Base-by-base conservation (phyloP, 202 grass and related monocot species). In the Schoenoplectus tabernaemontani region DNA sequence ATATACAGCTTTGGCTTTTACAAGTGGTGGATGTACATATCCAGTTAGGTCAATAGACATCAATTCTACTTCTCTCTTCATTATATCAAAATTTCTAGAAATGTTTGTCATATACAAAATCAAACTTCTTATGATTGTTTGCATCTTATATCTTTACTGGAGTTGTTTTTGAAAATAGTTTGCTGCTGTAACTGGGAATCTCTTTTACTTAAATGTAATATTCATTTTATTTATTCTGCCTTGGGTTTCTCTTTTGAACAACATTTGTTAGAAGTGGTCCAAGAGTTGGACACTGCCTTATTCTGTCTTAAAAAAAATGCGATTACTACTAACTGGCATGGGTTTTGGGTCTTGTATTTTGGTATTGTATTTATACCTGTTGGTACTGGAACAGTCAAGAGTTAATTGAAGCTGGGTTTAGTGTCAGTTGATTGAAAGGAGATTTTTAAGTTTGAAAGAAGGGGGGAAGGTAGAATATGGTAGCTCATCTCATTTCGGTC, bases 1-100 rank as follows among this genome's bases (percentile, higher is more conserved):
- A 86, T 97, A 19, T 97, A 97, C 2, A 79, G 93, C 70, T 91
- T 93, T 47, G 87, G 93, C 17, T 81, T 97, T 8, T 93, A 88
- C 86, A 97, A 97, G 82, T 97, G 93, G 93, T 97, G 93, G 93
- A 91, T 67, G 85, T 93, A 90, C 41, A 86, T 97, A 85, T 90
- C 89, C 74, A 90, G 82, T 91, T 91, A 90, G 91, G 63, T 43
- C 34, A 30, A 41, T 82, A 4, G 57, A 53, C n/a, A 82, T 12
- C 39, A 32, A 65, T 39, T 57, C 43, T 44, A 44, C n/a, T 62
- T 33, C 38, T 39, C 60, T 82, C 9, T 82, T 70, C 36, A 39
- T 64, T 79, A 63, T 44, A 32, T 64, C 34, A 44, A 79, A 70
- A 67, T 36, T 39, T 50, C 78, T 64, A 65, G 78, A 65, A 47